Base-by-base conservation (phyloP, 2,329 filamentous ascomycete species). In the Colletotrichum nymphaeae region DNA sequence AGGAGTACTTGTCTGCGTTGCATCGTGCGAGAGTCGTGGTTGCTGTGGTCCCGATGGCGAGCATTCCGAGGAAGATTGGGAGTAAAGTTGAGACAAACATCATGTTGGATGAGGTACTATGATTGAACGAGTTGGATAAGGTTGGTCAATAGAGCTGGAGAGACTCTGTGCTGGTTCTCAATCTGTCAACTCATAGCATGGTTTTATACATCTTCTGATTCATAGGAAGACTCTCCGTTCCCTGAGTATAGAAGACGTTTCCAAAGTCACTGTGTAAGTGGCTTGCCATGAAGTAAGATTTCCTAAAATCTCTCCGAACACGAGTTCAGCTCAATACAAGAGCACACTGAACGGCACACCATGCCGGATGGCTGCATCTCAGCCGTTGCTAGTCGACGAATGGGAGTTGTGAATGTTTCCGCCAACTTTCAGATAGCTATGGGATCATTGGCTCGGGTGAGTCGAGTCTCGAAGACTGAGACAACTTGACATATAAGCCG, bases 241-340 rank as follows among this genome's bases (percentile, higher is more conserved):
- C 26, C 26, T 28, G 26, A 5, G 26, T 28, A 28, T 28, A 28
- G 26, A 28, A 28, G 26, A 28, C 26, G 5, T 28, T 28, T 28
- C 26, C 26, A 28, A 3, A 4, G 3, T 28, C 26, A 28, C 26
- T 8, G 19, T 9, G 4, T n/a, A 4, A 49, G 5, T n/a, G 42
- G 24, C 11, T 30, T 30, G 26, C 1, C 16, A 30, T 42, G 1
- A 60, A 67, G 60, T 70, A 66, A 55, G 24, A 65, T 80, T 30
- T 28, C 81, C 12, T 79, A 76, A 73, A 62, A 70, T 46, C 24
- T 46, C 24, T 35, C 53, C 46, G 68, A 60, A 67, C 63, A 67
- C 68, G 55, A 67, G 63, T 19, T 67, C 68, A 71, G 68, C 63
- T 71, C 6, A n/a, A 24, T 19, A 63, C 49, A 67, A 67, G 68